phyloP scores from a whole-genome alignment of 2,329 filamentous ascomycete genomes.

The Talaromyces verruculosus region DNA sequence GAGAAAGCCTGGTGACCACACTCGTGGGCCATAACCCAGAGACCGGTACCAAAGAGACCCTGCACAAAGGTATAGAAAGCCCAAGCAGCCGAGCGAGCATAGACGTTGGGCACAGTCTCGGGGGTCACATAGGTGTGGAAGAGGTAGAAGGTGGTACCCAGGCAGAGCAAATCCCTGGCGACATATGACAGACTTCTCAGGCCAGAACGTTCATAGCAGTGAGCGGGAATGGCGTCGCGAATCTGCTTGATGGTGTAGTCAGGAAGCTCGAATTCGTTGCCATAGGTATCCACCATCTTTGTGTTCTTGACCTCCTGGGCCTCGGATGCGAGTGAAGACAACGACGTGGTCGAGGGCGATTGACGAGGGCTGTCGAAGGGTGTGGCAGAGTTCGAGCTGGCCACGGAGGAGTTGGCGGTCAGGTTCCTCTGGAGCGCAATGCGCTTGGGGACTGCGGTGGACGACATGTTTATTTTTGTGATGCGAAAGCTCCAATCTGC shows the following conservation, averaged over 20 bases:
- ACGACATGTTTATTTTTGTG: conserved; percentile 43
- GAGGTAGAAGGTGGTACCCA: conserved; percentile 77
- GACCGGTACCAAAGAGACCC: conserved; percentile 86
- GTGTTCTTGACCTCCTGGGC: conserved; percentile 44
- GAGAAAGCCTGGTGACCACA: conserved; percentile 98
- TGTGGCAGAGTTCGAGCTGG: conserved; percentile 56
- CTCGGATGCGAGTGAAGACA: conserved; percentile 81
- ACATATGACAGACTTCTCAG: conserved; percentile 77
- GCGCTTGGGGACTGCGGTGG: conserved; percentile 48
- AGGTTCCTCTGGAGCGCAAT: conserved; percentile 54
- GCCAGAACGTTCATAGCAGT: conserved; percentile 90
- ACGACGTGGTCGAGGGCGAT: conserved; percentile 80
- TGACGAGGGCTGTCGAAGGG: conserved; percentile 60
- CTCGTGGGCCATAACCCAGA: conserved; percentile 97
- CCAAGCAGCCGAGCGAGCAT: conserved; percentile 66
- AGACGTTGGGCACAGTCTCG: conserved; percentile 70
- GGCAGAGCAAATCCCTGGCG: conserved; percentile 70
- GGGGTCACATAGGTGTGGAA: conserved; percentile 90
- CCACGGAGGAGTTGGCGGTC: conserved; percentile 56
- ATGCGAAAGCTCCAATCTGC: conserved; percentile 14
- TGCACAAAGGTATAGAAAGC: conserved; percentile 75
- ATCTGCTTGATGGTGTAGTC: conserved; percentile 98
- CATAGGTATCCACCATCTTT: conserved; percentile 84
- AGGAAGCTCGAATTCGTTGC: conserved; percentile 89
- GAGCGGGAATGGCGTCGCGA: conserved; percentile 92